Base-by-base conservation (phyloP, 768 basidiomycete species). In the Trametes sanguinea region DNA sequence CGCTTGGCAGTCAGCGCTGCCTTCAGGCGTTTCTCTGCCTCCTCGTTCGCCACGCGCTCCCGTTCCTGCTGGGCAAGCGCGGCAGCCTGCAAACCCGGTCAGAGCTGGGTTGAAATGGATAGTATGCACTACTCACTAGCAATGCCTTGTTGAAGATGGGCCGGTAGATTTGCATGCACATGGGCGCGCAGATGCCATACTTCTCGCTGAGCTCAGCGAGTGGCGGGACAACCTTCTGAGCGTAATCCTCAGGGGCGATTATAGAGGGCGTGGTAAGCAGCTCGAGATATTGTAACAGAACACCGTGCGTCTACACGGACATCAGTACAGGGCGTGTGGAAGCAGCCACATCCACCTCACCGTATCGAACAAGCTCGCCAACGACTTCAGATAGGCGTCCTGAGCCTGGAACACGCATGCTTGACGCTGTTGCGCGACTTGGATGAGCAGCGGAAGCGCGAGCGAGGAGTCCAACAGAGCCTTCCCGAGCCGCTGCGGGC, bases 81-180 rank as follows among this genome's bases (percentile, higher is more conserved):
- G 27, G 82, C 80, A 61, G 76, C 78, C 88, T 90, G n/a, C 17
- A 5, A 39, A 10, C 22, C 13, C 0, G 16, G 6, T 54, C 11
- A 29, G 35, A 3, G 22, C 30, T 13, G 30, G 7, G 3, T 14
- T 17, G 6, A 40, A 40, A 3, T 10, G 11, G 29, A 11, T 22
- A 9, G 6, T 2, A 33, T 37, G 4, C 11, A 45, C 48, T 1
- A 76, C 82, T 59, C 71, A 89, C 89, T 68, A 90, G 74, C 48
- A 92, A 76, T 32, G 80, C 76, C 8, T 77, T 76, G 64, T 90
- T 85, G 46, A 92, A 78, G 56, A 90, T 87, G 13, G 96, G 95
- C 14, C 97, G 85, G 42, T 93, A 83, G 60, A 98, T 89, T 71
- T 95, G 94, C 92, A 98, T 97, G 55, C 94, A 93, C 58, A 97